Evolutionary conservation across 805 yeast genomes (phyloP).

Genomic region (Yarrowia sp.): DNA sequence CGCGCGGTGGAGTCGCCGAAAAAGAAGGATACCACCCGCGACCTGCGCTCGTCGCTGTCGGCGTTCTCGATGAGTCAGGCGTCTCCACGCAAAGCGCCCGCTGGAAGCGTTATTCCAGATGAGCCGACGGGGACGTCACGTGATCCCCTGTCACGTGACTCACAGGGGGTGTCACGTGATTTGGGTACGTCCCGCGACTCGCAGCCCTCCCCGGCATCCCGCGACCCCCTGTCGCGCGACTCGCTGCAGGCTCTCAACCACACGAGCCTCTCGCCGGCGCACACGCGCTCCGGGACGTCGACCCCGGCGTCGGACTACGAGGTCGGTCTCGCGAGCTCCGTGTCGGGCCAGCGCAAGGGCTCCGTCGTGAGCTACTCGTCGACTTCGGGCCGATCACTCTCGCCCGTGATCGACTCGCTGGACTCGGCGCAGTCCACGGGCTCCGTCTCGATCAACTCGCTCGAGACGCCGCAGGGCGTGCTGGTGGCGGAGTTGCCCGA

Average conservation of each 20-base stretch:
- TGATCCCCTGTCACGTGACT: conserved; percentile 5
- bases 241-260: neutral
- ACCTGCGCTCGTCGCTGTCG: conserved; percentile 17
- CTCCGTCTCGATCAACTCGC: conserved; percentile 25
- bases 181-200: neutral
- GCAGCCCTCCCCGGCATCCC: neutral
- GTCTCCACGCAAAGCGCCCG: neutral
- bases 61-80: neutral
- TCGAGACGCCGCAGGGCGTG: conserved; percentile 10
- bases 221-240: conserved; percentile 9
- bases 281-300: conserved; percentile 9
- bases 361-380: conserved; percentile 31
- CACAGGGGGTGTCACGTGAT: neutral
- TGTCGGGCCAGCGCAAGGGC: conserved; percentile 27
- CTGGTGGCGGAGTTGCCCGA: conserved; percentile 12
- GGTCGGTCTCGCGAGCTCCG: neutral
- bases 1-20: neutral
- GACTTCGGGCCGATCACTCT: conserved; percentile 27
- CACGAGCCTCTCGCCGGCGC: neutral
- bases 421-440: conserved; percentile 13
- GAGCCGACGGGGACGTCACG: neutral
- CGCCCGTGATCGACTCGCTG: conserved; percentile 14
- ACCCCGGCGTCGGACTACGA: conserved; percentile 22
- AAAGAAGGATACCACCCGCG: neutral
- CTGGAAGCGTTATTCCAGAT: neutral